Evolutionary conservation across 2,329 filamentous ascomycete species (phyloP), one percentile per base, ranked within the genome.

Genomic region (Cadophora sp.): DNA sequence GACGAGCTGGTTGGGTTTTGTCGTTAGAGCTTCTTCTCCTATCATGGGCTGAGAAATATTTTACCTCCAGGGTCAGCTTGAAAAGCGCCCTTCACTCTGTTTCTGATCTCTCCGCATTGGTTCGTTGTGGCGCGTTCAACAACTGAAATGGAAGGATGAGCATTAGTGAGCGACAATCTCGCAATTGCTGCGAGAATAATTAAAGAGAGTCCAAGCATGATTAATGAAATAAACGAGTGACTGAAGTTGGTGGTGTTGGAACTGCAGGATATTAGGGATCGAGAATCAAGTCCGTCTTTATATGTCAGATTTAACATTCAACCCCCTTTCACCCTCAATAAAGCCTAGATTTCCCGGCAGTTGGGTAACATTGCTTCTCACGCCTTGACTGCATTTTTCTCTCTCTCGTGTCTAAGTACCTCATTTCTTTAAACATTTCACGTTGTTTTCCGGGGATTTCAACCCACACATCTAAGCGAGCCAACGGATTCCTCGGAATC

Each of bases 121-220:
- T 8, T 48, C n/a, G 45, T 20, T 6, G n/a, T 18, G 16, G 16
- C 16, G 18, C 45, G 45, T 48, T 48, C n/a, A n/a, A n/a, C 45
- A 20, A 1, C 18, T 8, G n/a, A 4, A 8, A n/a, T 6, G 9
- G 45, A 48, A 4, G 45, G 45, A 48, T 20, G 45, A 6, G 45
- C 45, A 20, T 48, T 48, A 48, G 45, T 18, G n/a, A 48, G 45
- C 45, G 45, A 18, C 16, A 48, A 20, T 4, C 45, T n/a, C 45
- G 18, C 3, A n/a, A 20, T 2, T 4, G 16, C 45, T 18, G 45
- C 45, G 18, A 48, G 45, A 48, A 48, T 18, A 20, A 48, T 48
- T 48, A 48, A 48, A 48, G 45, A 20, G 16, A 20, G 45, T 48
- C 45, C 45, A 48, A 48, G 45, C 45, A 48, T 48, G 45, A 48